Evolutionary conservation across 805 yeast species (phyloP), one percentile per base, ranked within the genome.

Genomic region (Wickerhamomyces queroliae): DNA sequence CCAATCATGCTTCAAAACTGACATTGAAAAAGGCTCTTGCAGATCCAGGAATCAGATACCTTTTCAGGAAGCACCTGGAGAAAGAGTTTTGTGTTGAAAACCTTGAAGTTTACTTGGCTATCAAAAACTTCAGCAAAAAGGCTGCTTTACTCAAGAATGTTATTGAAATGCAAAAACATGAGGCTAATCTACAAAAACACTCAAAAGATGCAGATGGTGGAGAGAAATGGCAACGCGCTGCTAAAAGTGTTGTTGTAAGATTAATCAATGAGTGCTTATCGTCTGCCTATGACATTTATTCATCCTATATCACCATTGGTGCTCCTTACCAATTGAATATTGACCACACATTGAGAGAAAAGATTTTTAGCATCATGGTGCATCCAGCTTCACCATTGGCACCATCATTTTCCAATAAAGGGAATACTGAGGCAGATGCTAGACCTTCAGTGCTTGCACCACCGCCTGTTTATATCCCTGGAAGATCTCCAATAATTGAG

Each of bases 31-130:
- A 69, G 8, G 66, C 82, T 4, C 53, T 88, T 9, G 59, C 62
- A 9, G 95, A 88, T 55, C 95, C 95, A 0, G 96, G 93, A 0
- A 63, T 81, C 64, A 67, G 83, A 39, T 77, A 75, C 39, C 58
- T 86, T 9, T 85, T 88, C 59, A 69, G 78, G 44, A 63, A 66
- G n/a, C 88, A 84, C 54, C 56, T 88, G 37, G 76, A 72, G 36
- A 70, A 67, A 23, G 83, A 78, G 37, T 68, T 71, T 40, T 87
- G 95, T 53, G 73, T 72, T 2, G 96, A 88, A 53, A 88, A 86
- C 50, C 56, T 85, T n/a, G 80, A 81, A 45, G 87, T 83, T 3
- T 85, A 76, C 55, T 59, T 72, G 38, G 84, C 78, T 42, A 69
- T 85, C 36, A 65, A 66, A 35, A 70, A 70, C 36, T 74, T 80